These are phyloP conservation scores for Yarrowia galli DNA, from an alignment of 1,139 yeast species.

Conservation along the genomic window DNA sequence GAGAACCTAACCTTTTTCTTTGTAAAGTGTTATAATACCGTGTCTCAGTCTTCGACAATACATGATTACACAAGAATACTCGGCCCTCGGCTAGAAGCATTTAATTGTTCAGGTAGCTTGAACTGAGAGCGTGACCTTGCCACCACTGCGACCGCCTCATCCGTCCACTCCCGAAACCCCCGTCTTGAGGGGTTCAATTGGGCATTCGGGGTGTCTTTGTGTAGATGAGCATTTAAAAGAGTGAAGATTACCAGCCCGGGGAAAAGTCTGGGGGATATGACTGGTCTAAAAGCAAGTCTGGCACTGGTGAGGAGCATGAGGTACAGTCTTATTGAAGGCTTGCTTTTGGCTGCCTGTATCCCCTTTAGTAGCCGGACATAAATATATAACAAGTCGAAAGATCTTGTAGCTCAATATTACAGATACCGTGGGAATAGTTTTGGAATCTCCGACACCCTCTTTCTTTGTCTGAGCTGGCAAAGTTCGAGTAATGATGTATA, in stretches of 20 bases:
- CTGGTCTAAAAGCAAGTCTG: not conserved
- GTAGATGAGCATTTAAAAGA: too few species aligned
- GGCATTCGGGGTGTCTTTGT: too few species aligned
- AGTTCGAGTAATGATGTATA: slow-evolving; percentile 18
- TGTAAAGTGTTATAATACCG: too few species aligned
- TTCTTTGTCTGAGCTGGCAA: not conserved
- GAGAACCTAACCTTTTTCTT: not conserved
- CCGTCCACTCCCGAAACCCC: not conserved
- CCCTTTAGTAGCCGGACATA: not conserved
- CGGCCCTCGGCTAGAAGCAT: not conserved
- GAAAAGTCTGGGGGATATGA: not conserved
- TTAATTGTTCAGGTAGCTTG: too few species aligned
- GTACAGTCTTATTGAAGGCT: not conserved
- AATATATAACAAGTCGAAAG: not conserved
- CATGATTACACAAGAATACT: too few species aligned
- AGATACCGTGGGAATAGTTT: not conserved
- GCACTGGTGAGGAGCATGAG: not conserved
- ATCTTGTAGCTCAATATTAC: not conserved
- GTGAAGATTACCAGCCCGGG: not conserved
- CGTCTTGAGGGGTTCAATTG: not conserved
- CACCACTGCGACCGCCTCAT: not conserved
- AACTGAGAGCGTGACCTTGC: not conserved
- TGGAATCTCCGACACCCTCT: too few species aligned
- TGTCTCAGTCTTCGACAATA: not conserved
- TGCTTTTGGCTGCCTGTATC: not conserved